A percentile compares a stretch with the other conserved stretches of the same genome.
Evolutionary conservation across 257 asterid species (phyloP).

Genomic region (Apocynum venetum): DNA sequence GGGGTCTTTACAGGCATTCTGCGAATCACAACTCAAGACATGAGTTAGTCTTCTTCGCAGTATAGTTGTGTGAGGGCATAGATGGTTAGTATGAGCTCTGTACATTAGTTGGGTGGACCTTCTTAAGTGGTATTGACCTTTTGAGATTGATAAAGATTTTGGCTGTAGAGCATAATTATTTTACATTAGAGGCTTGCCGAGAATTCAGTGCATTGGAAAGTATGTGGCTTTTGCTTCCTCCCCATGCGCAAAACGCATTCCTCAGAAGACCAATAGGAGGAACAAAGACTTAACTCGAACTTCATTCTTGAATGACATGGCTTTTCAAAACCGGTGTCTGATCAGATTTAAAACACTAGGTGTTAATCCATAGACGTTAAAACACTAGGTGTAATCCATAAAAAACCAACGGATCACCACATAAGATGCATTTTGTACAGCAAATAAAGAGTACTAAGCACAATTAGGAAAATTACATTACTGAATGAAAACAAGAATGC

Average conservation of each 20-base stretch:
- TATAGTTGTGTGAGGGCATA: neutral
- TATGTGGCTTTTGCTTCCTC: neutral
- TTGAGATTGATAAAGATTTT: neutral
- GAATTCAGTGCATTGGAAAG: too few relatives aligned
- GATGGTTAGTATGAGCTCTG: conserved; percentile 3
- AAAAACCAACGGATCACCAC: neutral
- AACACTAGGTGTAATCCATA: neutral
- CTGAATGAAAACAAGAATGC: neutral
- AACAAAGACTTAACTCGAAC: neutral
- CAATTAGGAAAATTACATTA: neutral
- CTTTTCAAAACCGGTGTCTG: neutral
- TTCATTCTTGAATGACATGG: neutral
- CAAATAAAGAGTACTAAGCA: neutral
- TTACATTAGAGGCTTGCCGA: neutral
- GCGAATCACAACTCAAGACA: neutral
- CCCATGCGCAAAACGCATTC: neutral
- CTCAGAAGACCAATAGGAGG: neutral
- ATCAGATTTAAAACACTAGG: neutral
- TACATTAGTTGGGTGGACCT: conserved; percentile 3
- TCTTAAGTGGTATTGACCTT: neutral
- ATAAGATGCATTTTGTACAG: neutral
- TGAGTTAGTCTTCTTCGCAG: neutral
- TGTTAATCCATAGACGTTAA: neutral
- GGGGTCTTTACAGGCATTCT: neutral
- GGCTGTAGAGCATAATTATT: neutral